Conservation (phyloP, 352 stramenopile genomes). For the Globisporangium perplexum region DNA sequence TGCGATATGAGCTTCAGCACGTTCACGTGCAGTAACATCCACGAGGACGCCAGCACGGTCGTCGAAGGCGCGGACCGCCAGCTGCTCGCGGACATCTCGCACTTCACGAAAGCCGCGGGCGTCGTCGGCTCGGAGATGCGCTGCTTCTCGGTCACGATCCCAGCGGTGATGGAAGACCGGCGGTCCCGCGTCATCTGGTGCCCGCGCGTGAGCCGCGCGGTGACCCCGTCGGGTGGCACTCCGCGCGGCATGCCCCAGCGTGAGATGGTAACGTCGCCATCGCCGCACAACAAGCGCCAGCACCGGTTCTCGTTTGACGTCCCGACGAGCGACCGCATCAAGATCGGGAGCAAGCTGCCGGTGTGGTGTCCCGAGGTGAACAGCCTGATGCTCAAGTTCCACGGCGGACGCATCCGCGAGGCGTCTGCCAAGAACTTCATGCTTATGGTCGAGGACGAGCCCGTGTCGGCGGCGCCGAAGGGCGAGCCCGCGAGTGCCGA, state of each 20-base stretch:
- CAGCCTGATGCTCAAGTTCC: slow-evolving; percentile 88
- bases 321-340: slow-evolving; percentile 64
- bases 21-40: slow-evolving; percentile 78
- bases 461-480: slow-evolving; percentile 15
- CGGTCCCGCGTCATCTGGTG: slow-evolving; percentile 83
- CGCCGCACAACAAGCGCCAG: slow-evolving; percentile 55
- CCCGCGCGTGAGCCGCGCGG: slow-evolving; percentile 52
- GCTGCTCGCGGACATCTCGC: slow-evolving; percentile 78
- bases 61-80: slow-evolving; percentile 65
- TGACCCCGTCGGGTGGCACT: slow-evolving; percentile 59
- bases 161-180: slow-evolving; percentile 75
- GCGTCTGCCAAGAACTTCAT: slow-evolving; percentile 90
- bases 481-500: slow-evolving; percentile 16
- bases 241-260: slow-evolving; percentile 41
- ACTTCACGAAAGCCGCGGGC: slow-evolving; percentile 77
- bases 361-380: slow-evolving; percentile 86
- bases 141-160: slow-evolving; percentile 74
- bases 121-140: slow-evolving; percentile 76
- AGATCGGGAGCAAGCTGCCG: slow-evolving; percentile 79
- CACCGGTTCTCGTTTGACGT: slow-evolving; percentile 74
- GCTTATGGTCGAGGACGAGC: slow-evolving; percentile 75
- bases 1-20: slow-evolving; percentile 82
- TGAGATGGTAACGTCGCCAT: slow-evolving; percentile 67
- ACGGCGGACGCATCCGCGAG: slow-evolving; percentile 78
- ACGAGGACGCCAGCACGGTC: slow-evolving; percentile 33